A percentile compares a stretch with the other conserved stretches of the same genome.
phyloP scores from a whole-genome alignment of 768 basidiomycete species.

The Lactifluus pinguis region DNA sequence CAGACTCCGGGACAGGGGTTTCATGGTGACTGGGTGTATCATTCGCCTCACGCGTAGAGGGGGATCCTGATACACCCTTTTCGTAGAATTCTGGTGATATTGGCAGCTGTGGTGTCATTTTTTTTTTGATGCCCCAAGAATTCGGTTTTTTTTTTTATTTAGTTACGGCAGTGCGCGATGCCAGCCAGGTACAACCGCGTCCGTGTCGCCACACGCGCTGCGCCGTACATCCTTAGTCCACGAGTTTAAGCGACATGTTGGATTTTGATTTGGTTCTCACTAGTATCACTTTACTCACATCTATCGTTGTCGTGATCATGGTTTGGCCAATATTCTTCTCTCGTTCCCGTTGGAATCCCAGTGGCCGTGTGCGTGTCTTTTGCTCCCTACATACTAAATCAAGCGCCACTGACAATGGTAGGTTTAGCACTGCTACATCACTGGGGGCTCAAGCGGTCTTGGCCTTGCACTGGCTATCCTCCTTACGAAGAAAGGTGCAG shows the following conservation, averaged over 20 bases:
- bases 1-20: not conserved
- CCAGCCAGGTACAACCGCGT: too few relatives aligned
- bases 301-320: constrained; percentile 6
- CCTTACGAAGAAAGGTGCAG: constrained; percentile 59
- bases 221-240: too few relatives aligned
- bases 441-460: constrained; percentile 76
- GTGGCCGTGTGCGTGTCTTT: constrained; percentile 19
- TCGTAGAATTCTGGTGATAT: not conserved
- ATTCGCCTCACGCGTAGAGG: too few relatives aligned
- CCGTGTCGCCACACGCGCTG: too few relatives aligned
- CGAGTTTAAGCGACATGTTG: not conserved
- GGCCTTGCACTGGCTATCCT: constrained; percentile 66
- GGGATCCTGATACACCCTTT: not conserved
- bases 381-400: not conserved
- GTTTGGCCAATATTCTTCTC: constrained; percentile 22
- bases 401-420: not conserved
- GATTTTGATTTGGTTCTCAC: not conserved
- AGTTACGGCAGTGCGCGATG: too few relatives aligned
- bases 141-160: too few relatives aligned
- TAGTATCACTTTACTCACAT: not conserved
- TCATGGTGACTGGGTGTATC: not conserved
- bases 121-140: too few relatives aligned
- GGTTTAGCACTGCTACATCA: constrained; percentile 71
- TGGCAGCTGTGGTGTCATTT: not conserved
- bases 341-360: constrained; percentile 25